Base-by-base conservation (phyloP, 208 protist species). In the Crithidia bombi region DNA sequence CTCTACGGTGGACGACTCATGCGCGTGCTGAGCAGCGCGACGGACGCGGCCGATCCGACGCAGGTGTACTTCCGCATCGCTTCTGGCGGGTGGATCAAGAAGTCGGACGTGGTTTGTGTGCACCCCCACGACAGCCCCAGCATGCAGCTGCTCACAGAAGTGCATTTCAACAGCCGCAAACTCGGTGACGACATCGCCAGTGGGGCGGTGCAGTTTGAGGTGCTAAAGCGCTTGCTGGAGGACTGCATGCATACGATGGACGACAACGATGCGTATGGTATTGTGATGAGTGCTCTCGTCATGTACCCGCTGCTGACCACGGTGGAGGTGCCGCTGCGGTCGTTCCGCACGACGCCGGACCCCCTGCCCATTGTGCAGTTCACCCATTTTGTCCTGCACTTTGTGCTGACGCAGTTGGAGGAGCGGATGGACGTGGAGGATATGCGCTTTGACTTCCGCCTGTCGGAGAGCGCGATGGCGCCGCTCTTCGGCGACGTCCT, bases 221-320 rank as follows among this genome's bases (percentile, higher is more conserved):
- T 77, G 28, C 46, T 94, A 57, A 55, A 72, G 11, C 47, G 50
- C 12, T 80, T 81, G 63, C 80, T 90, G 47, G 43, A 77, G 62
- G 83, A 91, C 54, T 85, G 86, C 73, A 87, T 89, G 75, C 52
- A 79, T n/a, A 78, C 87, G 30, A 82, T 90, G 62, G 86, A 94
- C 52, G 58, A 81, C 19, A 85, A 81, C 49, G 78, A 81, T 55
- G 79, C 74, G 10, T 90, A 94, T 58, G 86, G 89, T 17, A 69
- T 86, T 19, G 73, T 92, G 12, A 91, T 94, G 86, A 81, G 82
- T 19, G 78, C 77, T 0, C 78, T 94, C 6, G 78, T 75, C 36
- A 74, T 90, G 56, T 89, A 88, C 75, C 89, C 89, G 38, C 56
- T 94, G 28, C 61, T 50, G 54, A 81, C 59, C 17, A 56, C 66